phyloP scores from a whole-genome alignment of 2,329 filamentous ascomycete genomes.

The Epichloe bromicola region DNA sequence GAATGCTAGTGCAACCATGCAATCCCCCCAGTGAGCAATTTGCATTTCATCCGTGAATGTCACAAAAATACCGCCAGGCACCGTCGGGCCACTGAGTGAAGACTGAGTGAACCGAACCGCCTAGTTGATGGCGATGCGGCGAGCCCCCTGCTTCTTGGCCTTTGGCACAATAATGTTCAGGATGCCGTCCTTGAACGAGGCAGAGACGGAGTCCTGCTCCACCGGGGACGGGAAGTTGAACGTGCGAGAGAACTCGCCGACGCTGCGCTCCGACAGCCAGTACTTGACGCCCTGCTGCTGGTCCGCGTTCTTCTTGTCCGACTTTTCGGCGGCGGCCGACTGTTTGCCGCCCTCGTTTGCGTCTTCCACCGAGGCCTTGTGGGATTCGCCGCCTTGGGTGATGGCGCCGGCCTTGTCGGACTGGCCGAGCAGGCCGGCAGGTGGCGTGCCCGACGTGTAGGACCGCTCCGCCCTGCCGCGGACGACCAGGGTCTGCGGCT shows the following conservation, averaged over 20 bases:
- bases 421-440: conserved; percentile 31
- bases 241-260: conserved; percentile 50
- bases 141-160: conserved; percentile 17
- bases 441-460: conserved; percentile 33
- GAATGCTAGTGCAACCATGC: neutral
- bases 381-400: conserved; percentile 20
- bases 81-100: too few relatives aligned
- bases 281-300: conserved; percentile 34
- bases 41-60: neutral
- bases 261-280: conserved; percentile 51
- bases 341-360: conserved; percentile 18
- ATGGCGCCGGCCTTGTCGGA: conserved; percentile 18
- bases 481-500: conserved; percentile 54
- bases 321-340: conserved; percentile 10
- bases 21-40: neutral
- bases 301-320: conserved; percentile 17
- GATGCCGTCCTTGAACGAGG: conserved; percentile 49
- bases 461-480: conserved; percentile 52
- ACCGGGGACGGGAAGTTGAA: conserved; percentile 52
- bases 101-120: neutral
- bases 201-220: conserved; percentile 44
- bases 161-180: conserved; percentile 45
- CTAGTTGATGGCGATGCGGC: conserved; percentile 13
- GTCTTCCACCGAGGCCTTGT: conserved; percentile 49
- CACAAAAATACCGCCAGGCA: neutral